Evolutionary conservation across 768 basidiomycete species (phyloP), one percentile per base, ranked within the genome.

Genomic region (Lanmaoa rubissima): DNA sequence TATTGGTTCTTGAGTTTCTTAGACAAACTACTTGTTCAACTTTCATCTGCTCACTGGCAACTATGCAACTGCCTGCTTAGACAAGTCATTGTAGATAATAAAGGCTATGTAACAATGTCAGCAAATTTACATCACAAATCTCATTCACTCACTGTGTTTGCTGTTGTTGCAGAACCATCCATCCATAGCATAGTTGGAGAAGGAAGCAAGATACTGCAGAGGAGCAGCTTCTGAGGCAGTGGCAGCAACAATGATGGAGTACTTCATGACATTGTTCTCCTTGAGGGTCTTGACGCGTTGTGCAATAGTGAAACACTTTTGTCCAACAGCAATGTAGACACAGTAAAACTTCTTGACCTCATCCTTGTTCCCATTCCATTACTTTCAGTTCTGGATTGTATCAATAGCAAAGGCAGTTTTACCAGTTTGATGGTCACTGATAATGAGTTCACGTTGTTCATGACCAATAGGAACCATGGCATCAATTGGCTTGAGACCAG

Each of bases 141-240:
- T 5, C 2, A 34, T n/a, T 39, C 24, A 66, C 86, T 53, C 68
- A 90, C 90, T 94, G 77, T 99, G 97, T 81, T 96, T 98, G 81
- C 94, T 95, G 76, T 99, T 99, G 80, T 99, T 96, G 79, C 94
- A 92, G 97, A 99, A 99, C 96, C 96, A 99, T 80, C 98, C 97
- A 75, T 96, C 97, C 94, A 99, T 99, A 69, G 97, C 97, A 78
- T 93, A 96, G 62, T 96, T 97, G 65, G 97, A 96, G 93, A 99
- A 99, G 65, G 97, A 97, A 69, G 97, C 97, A 67, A 99, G 91
- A 80, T 98, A 99, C 75, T 99, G 97, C 55, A 99, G 84, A 65
- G 97, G 97, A 66, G 97, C 97, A 68, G 97, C 97, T 81, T 99
- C 97, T 26, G 95, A 98, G 54, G 97, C 97, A 57, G 97, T 99